Base-by-base conservation (phyloP, 169 alveolate genomes). In the Plasmodium yoelii region DNA sequence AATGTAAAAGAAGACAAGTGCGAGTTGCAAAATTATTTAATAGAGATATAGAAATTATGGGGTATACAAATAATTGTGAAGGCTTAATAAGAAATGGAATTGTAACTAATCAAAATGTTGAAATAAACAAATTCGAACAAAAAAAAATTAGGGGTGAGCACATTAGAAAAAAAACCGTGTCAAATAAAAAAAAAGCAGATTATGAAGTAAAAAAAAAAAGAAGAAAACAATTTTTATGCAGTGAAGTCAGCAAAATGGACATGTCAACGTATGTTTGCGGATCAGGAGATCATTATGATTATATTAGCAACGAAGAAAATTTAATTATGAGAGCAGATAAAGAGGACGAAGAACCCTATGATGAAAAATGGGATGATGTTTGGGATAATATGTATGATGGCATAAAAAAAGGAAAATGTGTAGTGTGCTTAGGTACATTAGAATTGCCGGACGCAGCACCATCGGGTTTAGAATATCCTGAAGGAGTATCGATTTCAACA, bases 391-490 rank as follows among this genome's bases (percentile, higher is more conserved):
- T 94, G 64, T 92, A 82, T 88, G 91, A 84, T 24, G 96, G 96
- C 2, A 88, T 94, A 49, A 86, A 91, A 68, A 89, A 75, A 51
- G 97, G 97, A 15, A 74, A 92, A 24, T 94, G 97, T 88, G 96
- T 95, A 10, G 95, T 94, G 1, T 94, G 97, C 70, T 77, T 95
- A 34, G 97, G 97, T 4, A 95, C 97, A 1, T 57, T 89, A 71
- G 96, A 93, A 57, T 59, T 95, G 47, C 73, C 73, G 24, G 96
- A 94, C 65, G 96, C 95, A 1, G 93, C 91, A 2, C 93, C 94
- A 12, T 59, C 91, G 22, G 95, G 94, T 26, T 61, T 92, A 34
- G 96, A 92, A 44, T 87, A 88, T 34, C 92, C 95, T 13, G 97
- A 95, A 55, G 96, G 96, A 5, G 95, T 95, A 22, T 95, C 97